Base-by-base conservation (phyloP, 2,329 filamentous ascomycete genomes). In the Orbilia ellipsospora region DNA sequence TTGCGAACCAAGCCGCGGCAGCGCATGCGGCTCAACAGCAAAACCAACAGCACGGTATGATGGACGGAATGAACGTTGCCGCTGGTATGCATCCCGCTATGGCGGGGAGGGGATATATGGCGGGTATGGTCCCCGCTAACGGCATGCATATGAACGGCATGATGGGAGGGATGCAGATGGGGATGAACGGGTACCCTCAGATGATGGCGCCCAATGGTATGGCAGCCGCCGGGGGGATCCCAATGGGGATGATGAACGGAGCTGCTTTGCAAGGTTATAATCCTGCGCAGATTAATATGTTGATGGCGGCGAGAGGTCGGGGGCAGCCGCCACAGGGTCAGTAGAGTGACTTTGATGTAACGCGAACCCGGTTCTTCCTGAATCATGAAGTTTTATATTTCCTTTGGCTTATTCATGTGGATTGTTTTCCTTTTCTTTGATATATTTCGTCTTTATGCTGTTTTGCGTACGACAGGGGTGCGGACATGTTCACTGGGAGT, bases 271-370 rank as follows among this genome's bases (percentile, higher is more conserved):
- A 77, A 55, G 69, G 73, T 16, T 76, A 73, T 44, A 78, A 67
- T 44, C 70, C 67, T 28, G 77, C 77, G 13, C 67, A 76, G 51
- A 73, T 78, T 50, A 78, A 75, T 60, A 78, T 79, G 72, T 44
- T 78, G 60, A 77, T 77, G 63, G 66, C 73, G 15, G 64, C 60
- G 20, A 77, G 78, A 45, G 77, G 77, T 4, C 74, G 77, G 63
- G 78, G 78, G 16, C 72, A 66, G 28, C 73, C 68, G 26, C 73
- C 64, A 20, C 68, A 72, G 45, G 68, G 68, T 13, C 68, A 72
- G 59, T 68, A 44, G 51, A 63, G 45, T 12, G 18, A 31, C 16
- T 16, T 44, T n/a, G 18, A 20, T 15, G 42, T 55, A 42, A 50
- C 26, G 42, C 36, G 16, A 51, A 31, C 26, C 26, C 36, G 36